Conservation (phyloP, 2,329 filamentous ascomycete genomes). For the Phialophora expanda region DNA sequence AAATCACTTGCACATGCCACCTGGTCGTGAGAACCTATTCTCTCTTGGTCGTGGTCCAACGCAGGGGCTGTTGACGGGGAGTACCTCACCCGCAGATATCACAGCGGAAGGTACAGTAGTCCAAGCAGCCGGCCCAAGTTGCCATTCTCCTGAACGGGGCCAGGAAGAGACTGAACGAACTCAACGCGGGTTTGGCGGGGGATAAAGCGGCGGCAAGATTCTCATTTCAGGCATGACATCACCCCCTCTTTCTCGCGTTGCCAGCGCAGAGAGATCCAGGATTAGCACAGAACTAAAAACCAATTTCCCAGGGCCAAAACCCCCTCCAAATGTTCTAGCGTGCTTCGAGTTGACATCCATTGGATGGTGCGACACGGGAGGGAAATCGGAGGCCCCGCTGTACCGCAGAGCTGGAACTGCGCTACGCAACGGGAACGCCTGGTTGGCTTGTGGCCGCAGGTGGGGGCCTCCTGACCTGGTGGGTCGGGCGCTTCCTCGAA, state of each 20-base stretch:
- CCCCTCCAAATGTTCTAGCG: conserved; percentile 14
- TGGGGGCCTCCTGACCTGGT: not conserved
- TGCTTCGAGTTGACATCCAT: conserved; percentile 21
- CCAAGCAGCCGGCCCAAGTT: conserved; percentile 3
- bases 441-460: conserved; percentile 3
- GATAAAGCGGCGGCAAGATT: conserved; percentile 13
- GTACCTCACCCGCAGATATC: conserved; percentile 21
- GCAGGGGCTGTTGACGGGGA: conserved; percentile 21
- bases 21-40: not conserved
- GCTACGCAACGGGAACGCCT: conserved; percentile 15
- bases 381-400: conserved; percentile 21
- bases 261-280: conserved; percentile 7
- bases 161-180: not conserved
- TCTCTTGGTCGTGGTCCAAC: conserved; percentile 12
- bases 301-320: conserved; percentile 3
- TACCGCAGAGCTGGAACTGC: conserved; percentile 35
- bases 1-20: not conserved
- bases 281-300: conserved; percentile 5
- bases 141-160: conserved; percentile 7
- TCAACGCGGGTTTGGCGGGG: not conserved
- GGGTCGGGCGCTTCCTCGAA: conserved; percentile 33
- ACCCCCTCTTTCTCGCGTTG: conserved; percentile 11
- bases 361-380: conserved; percentile 21
- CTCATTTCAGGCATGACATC: conserved; percentile 6
- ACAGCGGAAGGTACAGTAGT: conserved; percentile 20